Base-by-base conservation (phyloP, 345 rosid species). In the Hibiscus syriacus region DNA sequence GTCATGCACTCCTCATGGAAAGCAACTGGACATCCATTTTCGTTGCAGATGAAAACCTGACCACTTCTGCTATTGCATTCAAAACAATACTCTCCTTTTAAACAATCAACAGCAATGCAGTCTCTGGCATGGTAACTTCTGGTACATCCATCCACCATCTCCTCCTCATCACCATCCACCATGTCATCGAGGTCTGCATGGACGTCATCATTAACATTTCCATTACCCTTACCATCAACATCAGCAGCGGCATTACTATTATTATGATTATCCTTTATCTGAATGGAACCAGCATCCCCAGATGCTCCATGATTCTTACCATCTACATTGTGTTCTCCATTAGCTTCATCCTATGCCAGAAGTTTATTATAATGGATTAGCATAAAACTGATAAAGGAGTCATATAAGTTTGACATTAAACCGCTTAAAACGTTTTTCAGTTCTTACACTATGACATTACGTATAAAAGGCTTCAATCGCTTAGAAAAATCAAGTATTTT, bases 51-150 rank as follows among this genome's bases (percentile, higher is more conserved):
- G 5, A 55, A 55, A 55, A 68, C 6, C 34, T 26, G 16, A n/a
- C 50, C 62, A 1, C 17, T 26, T 22, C 36, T 1, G 1, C 38
- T 16, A 16, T 38, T 54, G 34, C 91, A 86, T 12, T 19, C 41
- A 30, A 72, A 55, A 65, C 91, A 88, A 57, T 68, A 39, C 23
- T 69, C 68, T 50, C 56, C 56, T 56, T 70, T 79, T 39, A 65
- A 38, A 55, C 16, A 27, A 61, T 66, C 69, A 38, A 73, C 23
- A 29, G 64, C 74, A 46, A 19, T 23, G 54, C 32, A 10, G 11
- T 66, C 46, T 20, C 26, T 17, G 29, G 19, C 25, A 13, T 2
- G 58, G 22, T 52, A 32, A 12, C 29, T 14, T 50, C 26, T 25
- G 12, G 30, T 36, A 32, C 12, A 6, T 29, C 70, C 22, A 26